These are phyloP conservation scores for Biscutella laevigata DNA, from an alignment of 441 rosid species.

Conservation along the genomic window DNA sequence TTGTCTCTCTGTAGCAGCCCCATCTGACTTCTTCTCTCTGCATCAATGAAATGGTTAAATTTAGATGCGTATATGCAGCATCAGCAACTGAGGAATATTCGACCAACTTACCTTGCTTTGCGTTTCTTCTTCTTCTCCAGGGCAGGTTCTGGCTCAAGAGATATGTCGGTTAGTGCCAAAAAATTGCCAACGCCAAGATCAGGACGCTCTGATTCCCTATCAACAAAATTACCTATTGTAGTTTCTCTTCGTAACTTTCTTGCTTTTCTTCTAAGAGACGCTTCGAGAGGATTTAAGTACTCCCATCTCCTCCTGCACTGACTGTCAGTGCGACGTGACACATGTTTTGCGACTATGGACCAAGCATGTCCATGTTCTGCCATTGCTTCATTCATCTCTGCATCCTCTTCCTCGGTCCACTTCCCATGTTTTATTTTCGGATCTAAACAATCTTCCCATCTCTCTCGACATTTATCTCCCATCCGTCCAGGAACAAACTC, in stretches of 20 bases:
- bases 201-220: constrained; percentile 70
- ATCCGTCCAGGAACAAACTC: constrained; percentile 76
- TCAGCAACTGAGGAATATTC: not conserved
- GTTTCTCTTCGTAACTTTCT: constrained; percentile 36
- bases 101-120: constrained; percentile 13
- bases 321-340: constrained; percentile 71
- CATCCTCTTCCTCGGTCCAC: constrained; percentile 85
- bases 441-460: constrained; percentile 79
- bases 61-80: not conserved
- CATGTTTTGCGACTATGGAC: constrained; percentile 60
- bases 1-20: constrained; percentile 12
- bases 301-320: constrained; percentile 87
- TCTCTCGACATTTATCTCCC: constrained; percentile 64
- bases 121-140: constrained; percentile 30
- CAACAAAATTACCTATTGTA: constrained; percentile 60
- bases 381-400: constrained; percentile 37
- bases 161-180: constrained; percentile 28
- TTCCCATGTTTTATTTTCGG: constrained; percentile 49
- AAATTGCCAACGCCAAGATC: constrained; percentile 49
- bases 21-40: constrained; percentile 24
- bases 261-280: constrained; percentile 46
- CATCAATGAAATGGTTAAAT: constrained; percentile 13
- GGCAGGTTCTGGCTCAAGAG: constrained; percentile 29
- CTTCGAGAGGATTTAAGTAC: constrained; percentile 49
- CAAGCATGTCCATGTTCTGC: constrained; percentile 34